These are phyloP conservation scores for Lasiodiplodia gonubiensis DNA, from an alignment of 2,329 filamentous ascomycete species.

Conservation along the genomic window DNA sequence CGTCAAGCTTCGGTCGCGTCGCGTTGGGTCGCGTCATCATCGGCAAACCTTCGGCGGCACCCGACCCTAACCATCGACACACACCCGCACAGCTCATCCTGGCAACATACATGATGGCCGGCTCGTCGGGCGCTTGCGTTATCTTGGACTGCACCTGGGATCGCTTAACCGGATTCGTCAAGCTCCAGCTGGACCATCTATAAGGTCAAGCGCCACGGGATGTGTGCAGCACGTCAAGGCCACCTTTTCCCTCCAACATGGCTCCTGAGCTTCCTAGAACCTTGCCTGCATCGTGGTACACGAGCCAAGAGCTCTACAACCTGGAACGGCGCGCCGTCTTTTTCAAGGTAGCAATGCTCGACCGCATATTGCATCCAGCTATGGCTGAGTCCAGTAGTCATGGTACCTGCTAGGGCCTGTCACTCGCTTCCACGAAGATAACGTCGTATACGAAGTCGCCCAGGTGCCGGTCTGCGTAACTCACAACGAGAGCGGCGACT, in stretches of 20 bases:
- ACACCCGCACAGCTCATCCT: not conserved
- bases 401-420: conserved; percentile 61
- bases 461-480: conserved; percentile 47
- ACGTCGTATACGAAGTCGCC: conserved; percentile 57
- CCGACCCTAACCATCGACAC: not conserved
- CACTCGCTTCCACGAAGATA: conserved; percentile 52
- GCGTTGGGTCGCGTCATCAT: not conserved
- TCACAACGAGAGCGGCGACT: not conserved
- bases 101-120: not conserved
- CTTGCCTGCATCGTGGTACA: conserved; percentile 54
- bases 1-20: not conserved
- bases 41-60: not conserved
- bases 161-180: not conserved
- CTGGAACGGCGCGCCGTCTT: conserved; percentile 55
- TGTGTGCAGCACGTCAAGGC: not conserved
- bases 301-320: conserved; percentile 51
- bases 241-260: not conserved
- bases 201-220: not conserved
- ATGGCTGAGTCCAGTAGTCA: conserved; percentile 42
- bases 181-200: not conserved
- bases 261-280: conserved; percentile 31
- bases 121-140: not conserved
- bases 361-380: not conserved
- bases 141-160: not conserved
- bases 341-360: conserved; percentile 35